A percentile compares a stretch with the other conserved stretches of the same genome.
Conservation (phyloP, 345 rosid species). For the Cochlearia excelsa region DNA sequence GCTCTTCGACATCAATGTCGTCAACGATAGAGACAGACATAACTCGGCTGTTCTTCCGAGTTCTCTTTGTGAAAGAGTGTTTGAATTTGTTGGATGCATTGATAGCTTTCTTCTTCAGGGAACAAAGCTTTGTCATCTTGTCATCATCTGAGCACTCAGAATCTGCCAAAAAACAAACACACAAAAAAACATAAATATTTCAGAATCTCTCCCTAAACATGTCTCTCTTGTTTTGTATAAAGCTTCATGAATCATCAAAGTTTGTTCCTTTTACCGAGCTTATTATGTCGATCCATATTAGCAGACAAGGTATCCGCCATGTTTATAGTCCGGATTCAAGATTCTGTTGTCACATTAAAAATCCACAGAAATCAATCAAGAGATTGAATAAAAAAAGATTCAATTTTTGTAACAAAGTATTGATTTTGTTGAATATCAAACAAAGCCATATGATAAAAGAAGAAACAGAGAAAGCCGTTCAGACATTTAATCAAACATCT, state of each 20-base stretch:
- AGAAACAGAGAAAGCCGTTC: slow-evolving; percentile 2
- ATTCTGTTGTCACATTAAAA: slow-evolving; percentile 26
- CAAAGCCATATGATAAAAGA: neutral
- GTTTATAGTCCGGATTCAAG: slow-evolving; percentile 20
- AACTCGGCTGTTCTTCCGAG: slow-evolving; percentile 65
- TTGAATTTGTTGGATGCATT: slow-evolving; percentile 75
- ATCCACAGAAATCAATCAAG: neutral
- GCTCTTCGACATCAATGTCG: slow-evolving; percentile 63
- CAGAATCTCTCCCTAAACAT: slow-evolving; percentile 1
- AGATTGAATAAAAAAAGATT: neutral
- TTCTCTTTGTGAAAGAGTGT: slow-evolving; percentile 62
- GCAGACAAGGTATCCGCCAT: slow-evolving; percentile 52
- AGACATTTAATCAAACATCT: slow-evolving; percentile 17
- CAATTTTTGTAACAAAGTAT: neutral
- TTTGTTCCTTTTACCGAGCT: slow-evolving; percentile 35
- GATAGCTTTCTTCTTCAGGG: slow-evolving; percentile 77
- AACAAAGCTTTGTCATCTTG: slow-evolving; percentile 62
- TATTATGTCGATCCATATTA: slow-evolving; percentile 43
- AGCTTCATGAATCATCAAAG: neutral
- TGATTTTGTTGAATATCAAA: slow-evolving; percentile 11
- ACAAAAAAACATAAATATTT: neutral
- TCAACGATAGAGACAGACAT: slow-evolving; percentile 64
- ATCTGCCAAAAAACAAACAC: slow-evolving; percentile 22
- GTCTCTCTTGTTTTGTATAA: slow-evolving; percentile 3
- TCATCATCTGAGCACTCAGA: slow-evolving; percentile 60